Conservation (phyloP, 352 stramenopile species). For the Phytophthora brassicae region DNA sequence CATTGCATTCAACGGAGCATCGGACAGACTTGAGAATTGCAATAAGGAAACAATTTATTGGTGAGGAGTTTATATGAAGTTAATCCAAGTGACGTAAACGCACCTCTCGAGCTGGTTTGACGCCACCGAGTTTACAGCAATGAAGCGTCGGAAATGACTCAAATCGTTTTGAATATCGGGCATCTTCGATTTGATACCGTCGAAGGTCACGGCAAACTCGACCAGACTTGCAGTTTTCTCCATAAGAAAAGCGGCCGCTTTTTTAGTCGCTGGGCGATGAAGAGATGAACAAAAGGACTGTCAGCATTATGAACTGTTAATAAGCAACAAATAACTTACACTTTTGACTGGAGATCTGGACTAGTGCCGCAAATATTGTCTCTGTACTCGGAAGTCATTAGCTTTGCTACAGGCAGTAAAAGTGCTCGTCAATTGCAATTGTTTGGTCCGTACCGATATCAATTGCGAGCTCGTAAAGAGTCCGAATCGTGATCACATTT, state of each 20-base stretch:
- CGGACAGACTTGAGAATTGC: constrained; percentile 26
- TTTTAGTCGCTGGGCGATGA: constrained; percentile 31
- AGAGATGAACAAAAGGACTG: not conserved
- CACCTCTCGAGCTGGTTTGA: constrained; percentile 58
- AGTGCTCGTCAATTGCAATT: not conserved
- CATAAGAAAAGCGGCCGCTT: constrained; percentile 42
- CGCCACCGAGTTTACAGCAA: constrained; percentile 33
- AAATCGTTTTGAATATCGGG: constrained; percentile 67
- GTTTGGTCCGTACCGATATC: constrained; percentile 37
- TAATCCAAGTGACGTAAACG: not conserved
- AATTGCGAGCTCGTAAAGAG: constrained; percentile 44
- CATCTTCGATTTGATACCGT: constrained; percentile 52
- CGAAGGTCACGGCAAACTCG: constrained; percentile 57
- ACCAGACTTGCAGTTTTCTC: constrained; percentile 58
- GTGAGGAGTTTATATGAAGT: not conserved
- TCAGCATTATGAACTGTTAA: constrained; percentile 1
- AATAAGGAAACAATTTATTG: not conserved
- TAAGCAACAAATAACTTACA: constrained; percentile 19
- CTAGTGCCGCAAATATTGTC: constrained; percentile 41
- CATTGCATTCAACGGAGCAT: constrained; percentile 49
- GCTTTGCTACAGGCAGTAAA: not conserved
- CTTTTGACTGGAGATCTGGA: constrained; percentile 58
- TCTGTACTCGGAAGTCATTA: constrained; percentile 29
- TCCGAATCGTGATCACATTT: constrained; percentile 43
- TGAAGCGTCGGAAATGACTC: constrained; percentile 56